A percentile compares a stretch with the other conserved stretches of the same genome.
These are phyloP conservation scores for Ophiostoma triangulosporum DNA, from an alignment of 2,329 filamentous ascomycete genomes.

Conservation along the genomic window DNA sequence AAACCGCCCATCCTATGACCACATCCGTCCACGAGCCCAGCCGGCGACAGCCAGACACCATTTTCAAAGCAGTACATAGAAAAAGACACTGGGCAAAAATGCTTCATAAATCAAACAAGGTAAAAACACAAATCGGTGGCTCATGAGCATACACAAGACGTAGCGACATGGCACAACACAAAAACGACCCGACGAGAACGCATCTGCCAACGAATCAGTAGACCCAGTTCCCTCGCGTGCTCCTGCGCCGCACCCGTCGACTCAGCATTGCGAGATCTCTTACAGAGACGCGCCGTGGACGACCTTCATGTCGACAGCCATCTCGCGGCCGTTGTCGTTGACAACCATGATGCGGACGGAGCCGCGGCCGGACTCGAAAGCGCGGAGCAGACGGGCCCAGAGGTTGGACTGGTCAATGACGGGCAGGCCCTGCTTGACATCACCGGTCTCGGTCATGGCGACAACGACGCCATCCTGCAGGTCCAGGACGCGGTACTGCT, in stretches of 20 bases:
- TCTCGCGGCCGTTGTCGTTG: conserved; percentile 81
- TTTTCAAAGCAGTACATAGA: not conserved
- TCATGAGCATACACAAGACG: not conserved
- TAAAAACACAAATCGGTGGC: conserved; percentile 1
- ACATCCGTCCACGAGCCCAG: not conserved
- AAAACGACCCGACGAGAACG: not conserved
- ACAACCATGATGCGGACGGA: conserved; percentile 92
- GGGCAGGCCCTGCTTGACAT: conserved; percentile 90
- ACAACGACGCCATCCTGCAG: conserved; percentile 74
- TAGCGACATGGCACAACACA: not conserved
- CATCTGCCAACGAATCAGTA: not conserved
- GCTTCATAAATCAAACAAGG: conserved; percentile 7
- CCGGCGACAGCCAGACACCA: not conserved
- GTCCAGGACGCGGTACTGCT: conserved; percentile 99
- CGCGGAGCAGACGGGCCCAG: conserved; percentile 62
- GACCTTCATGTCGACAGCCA: conserved; percentile 98
- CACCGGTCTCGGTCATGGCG: conserved; percentile 97
- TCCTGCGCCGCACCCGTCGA: not conserved
- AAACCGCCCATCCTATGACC: not conserved
- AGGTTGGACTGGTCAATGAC: conserved; percentile 94
- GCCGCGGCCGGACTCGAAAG: conserved; percentile 86
- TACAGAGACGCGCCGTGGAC: conserved; percentile 68
- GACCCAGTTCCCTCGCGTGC: not conserved
- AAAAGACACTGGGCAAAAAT: conserved; percentile 4
- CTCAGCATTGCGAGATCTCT: conserved; percentile 13